Percentiles rank a stretch among this genome's conserved stretches.
phyloP scores from a whole-genome alignment of 176 grass and related monocot species.

The Oropetium thomaeum region DNA sequence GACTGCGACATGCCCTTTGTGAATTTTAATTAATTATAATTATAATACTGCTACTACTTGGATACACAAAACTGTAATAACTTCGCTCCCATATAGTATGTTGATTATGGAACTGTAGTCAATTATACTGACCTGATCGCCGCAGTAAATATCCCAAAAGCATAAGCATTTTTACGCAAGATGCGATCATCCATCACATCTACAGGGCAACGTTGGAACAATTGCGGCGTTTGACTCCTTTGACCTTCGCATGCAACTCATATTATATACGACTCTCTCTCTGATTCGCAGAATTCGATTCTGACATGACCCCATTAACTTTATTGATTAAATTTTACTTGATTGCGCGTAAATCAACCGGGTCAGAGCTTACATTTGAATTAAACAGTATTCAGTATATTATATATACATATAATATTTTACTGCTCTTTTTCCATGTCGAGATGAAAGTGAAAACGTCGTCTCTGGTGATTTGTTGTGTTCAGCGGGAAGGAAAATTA shows the following conservation, averaged over 20 bases:
- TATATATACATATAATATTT: too few species aligned
- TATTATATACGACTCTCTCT: neutral
- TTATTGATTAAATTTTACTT: neutral
- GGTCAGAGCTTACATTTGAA: conserved; percentile 11
- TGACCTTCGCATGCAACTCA: neutral
- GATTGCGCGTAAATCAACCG: neutral
- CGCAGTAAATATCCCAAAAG: neutral
- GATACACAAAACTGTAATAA: neutral
- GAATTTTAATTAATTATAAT: neutral
- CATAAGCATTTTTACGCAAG: neutral
- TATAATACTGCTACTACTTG: neutral
- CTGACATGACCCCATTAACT: too few species aligned
- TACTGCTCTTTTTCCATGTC: neutral
- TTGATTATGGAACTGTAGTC: neutral
- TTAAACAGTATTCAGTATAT: neutral
- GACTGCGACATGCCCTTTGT: neutral
- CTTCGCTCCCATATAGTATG: too few species aligned
- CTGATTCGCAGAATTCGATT: too few species aligned
- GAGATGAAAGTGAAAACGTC: neutral
- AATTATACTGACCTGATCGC: conserved; percentile 1
- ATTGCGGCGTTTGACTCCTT: conserved; percentile 20
- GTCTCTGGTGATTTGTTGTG: neutral
- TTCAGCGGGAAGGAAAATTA: conserved; percentile 18
- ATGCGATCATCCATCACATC: neutral
- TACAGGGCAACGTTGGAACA: neutral